Conservation (phyloP, 129 eudicot species). For the Saussurea involucrata region DNA sequence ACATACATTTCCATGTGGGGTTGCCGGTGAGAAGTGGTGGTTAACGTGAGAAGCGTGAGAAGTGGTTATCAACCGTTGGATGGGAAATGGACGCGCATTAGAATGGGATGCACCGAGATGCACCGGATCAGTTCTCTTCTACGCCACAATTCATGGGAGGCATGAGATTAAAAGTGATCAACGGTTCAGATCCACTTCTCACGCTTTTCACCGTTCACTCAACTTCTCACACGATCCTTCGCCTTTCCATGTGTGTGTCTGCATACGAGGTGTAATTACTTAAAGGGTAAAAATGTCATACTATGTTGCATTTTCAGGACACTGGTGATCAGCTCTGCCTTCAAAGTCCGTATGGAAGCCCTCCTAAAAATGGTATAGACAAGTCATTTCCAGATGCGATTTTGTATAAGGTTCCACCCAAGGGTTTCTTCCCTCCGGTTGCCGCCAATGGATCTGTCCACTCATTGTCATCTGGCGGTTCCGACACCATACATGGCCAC, state of each 20-base stretch:
- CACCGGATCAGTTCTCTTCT: too few relatives aligned
- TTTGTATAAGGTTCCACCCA: constrained; percentile 51
- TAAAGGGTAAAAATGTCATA: constrained; percentile 9
- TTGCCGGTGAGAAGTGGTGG: too few relatives aligned
- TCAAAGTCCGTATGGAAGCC: constrained; percentile 60
- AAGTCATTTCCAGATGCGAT: constrained; percentile 73
- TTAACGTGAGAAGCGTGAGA: too few relatives aligned
- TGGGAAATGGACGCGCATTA: too few relatives aligned
- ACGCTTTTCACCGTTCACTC: too few relatives aligned
- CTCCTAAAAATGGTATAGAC: constrained; percentile 52
- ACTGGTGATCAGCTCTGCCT: constrained; percentile 68
- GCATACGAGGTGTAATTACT: neutral
- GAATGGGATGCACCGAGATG: too few relatives aligned
- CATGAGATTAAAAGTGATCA: too few relatives aligned
- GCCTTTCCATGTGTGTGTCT: neutral
- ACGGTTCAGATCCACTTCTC: too few relatives aligned
- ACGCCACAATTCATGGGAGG: too few relatives aligned
- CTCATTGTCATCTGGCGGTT: constrained; percentile 39
- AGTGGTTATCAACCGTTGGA: too few relatives aligned
- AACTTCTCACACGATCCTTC: too few relatives aligned
- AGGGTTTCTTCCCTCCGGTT: constrained; percentile 41
- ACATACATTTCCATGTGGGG: too few relatives aligned
- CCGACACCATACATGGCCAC: constrained; percentile 51
- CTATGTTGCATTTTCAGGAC: constrained; percentile 53
- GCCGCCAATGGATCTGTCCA: constrained; percentile 27